These are phyloP conservation scores for Begonia loranthoides DNA, from an alignment of 306 rosid species.

Conservation along the genomic window DNA sequence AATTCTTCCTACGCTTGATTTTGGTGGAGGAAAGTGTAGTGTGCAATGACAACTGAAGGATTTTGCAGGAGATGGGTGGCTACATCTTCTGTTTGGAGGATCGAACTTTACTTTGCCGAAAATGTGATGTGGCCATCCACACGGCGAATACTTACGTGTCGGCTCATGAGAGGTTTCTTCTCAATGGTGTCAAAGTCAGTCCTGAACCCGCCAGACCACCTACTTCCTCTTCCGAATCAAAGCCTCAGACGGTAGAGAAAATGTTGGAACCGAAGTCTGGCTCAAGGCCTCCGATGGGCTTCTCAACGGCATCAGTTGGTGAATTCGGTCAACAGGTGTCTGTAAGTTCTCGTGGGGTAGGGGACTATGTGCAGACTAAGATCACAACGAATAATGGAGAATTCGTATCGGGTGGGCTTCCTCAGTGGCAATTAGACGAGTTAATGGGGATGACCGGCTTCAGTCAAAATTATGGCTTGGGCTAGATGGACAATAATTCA, in stretches of 20 bases:
- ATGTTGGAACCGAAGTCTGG: conserved; percentile 22
- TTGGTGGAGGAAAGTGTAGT: too few relatives aligned
- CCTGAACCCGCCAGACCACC: conserved; percentile 19
- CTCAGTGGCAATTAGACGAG: conserved; percentile 67
- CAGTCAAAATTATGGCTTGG: conserved; percentile 36
- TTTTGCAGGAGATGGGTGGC: conserved; percentile 58
- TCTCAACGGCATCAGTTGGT: conserved; percentile 20
- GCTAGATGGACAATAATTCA: conserved; percentile 55
- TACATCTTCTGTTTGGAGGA: conserved; percentile 86
- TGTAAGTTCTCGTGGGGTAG: conserved; percentile 22
- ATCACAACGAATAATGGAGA: conserved; percentile 40
- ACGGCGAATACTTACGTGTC: conserved; percentile 16
- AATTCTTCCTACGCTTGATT: too few relatives aligned
- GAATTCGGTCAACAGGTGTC: conserved; percentile 26
- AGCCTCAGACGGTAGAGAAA: conserved; percentile 32
- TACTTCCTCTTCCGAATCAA: conserved; percentile 31
- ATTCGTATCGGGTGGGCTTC: conserved; percentile 37
- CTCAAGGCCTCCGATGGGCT: conserved; percentile 20
- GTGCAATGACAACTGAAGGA: not conserved
- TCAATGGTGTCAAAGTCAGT: conserved; percentile 21
- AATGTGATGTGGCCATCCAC: conserved; percentile 53
- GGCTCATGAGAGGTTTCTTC: conserved; percentile 18
- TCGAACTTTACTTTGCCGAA: conserved; percentile 76
- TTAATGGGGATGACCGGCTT: conserved; percentile 48
- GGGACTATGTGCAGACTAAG: conserved; percentile 27